These are phyloP conservation scores for Musa troglodytarum DNA, from an alignment of 176 grass and related monocot species.

Conservation along the genomic window DNA sequence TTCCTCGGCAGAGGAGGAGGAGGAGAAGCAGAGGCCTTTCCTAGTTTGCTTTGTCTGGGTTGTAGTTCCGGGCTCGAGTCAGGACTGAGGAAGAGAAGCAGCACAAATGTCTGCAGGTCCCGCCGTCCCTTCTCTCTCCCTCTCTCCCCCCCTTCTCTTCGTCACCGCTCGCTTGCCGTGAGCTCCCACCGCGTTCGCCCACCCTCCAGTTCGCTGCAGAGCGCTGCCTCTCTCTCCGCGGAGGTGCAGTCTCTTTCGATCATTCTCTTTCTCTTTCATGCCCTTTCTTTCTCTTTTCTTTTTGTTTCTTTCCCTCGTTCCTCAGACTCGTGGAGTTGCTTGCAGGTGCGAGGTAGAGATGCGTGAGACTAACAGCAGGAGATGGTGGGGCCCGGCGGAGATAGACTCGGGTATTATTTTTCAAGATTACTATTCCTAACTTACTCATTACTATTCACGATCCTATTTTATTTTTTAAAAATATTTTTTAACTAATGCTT, in stretches of 20 bases:
- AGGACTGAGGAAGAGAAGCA: background rate
- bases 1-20: background rate
- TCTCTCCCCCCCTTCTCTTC: background rate
- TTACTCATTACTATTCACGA: too few relatives aligned
- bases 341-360: background rate
- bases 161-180: too few relatives aligned
- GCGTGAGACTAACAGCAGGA: background rate
- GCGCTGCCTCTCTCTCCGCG: background rate
- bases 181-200: too few relatives aligned
- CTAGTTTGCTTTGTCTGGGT: background rate
- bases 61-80: background rate
- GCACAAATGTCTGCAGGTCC: background rate
- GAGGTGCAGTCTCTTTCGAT: background rate
- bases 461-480: too few relatives aligned
- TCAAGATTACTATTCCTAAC: too few relatives aligned
- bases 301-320: background rate
- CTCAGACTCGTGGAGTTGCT: background rate
- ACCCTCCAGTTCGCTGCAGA: too few relatives aligned
- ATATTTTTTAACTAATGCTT: too few relatives aligned
- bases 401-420: too few relatives aligned
- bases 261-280: background rate
- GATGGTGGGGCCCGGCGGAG: too few relatives aligned
- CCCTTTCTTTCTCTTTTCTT: conserved; percentile 2
- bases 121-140: background rate
- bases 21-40: background rate